Evolutionary conservation across 2,329 filamentous ascomycete genomes (phyloP).

Genomic region (Botrytis squamosa): DNA sequence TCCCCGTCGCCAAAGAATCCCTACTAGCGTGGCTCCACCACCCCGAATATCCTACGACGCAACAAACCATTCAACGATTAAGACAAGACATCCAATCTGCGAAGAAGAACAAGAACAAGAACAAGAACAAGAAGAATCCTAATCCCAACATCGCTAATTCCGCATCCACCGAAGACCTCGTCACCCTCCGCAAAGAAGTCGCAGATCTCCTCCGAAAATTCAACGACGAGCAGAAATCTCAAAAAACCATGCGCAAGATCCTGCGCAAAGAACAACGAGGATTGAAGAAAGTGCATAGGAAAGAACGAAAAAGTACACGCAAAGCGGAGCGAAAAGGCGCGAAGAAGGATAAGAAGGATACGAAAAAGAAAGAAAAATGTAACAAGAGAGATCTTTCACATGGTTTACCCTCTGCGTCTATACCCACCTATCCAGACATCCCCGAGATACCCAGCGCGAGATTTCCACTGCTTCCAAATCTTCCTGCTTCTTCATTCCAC

Average conservation of each 20-base stretch:
- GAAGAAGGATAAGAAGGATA: constrained; percentile 31
- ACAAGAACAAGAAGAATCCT: constrained; percentile 6
- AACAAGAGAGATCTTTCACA: neutral
- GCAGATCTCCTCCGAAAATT: constrained; percentile 47
- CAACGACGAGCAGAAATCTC: constrained; percentile 43
- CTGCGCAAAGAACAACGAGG: constrained; percentile 27
- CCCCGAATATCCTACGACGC: constrained; percentile 51
- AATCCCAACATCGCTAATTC: neutral
- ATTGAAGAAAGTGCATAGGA: constrained; percentile 1
- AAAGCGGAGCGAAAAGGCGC: constrained; percentile 25
- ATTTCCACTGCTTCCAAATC: neutral
- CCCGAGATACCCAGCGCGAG: neutral
- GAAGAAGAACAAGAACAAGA: constrained; percentile 30
- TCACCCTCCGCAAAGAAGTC: constrained; percentile 46
- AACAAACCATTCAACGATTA: constrained; percentile 45
- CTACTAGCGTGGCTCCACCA: constrained; percentile 51
- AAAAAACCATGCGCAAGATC: constrained; percentile 31
- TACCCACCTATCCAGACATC: neutral
- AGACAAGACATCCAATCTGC: constrained; percentile 47
- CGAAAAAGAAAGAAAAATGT: constrained; percentile 31
- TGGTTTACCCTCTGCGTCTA: neutral
- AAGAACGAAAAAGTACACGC: neutral
- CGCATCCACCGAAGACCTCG: constrained; percentile 37
- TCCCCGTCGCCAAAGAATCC: constrained; percentile 47
- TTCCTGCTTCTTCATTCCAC: neutral